These are phyloP conservation scores for Geotrichum reessii DNA, from an alignment of 1,139 yeast genomes.

Conservation along the genomic window DNA sequence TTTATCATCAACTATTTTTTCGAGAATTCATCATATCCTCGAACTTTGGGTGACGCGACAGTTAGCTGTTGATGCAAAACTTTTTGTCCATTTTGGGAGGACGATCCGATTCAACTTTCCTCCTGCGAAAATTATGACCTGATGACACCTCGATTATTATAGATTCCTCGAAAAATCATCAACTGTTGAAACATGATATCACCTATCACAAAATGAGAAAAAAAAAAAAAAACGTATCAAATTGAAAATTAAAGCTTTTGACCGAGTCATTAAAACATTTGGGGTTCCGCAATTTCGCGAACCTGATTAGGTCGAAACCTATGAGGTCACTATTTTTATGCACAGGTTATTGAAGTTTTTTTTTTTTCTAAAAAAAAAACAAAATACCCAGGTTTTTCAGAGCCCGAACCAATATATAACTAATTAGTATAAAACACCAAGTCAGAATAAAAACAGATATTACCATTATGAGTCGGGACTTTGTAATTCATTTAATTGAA, in stretches of 20 bases:
- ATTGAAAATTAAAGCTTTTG: background rate
- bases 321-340: background rate
- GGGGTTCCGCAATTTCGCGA: background rate
- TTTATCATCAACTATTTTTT: background rate
- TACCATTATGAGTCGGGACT: no score
- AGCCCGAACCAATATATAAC: no score
- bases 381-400: no score
- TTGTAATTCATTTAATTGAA: no score
- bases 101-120: background rate
- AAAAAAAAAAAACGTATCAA: no score
- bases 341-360: no score
- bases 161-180: background rate
- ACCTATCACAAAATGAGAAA: no score
- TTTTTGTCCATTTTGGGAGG: background rate
- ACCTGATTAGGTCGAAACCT: background rate
- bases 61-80: background rate
- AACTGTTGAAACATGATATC: background rate
- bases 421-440: no score
- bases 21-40: background rate
- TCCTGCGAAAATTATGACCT: background rate
- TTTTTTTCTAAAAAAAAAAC: no score
- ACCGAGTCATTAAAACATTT: background rate
- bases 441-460: no score
- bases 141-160: background rate
- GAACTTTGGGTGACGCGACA: background rate